A percentile compares a stretch with the other conserved stretches of the same genome.
Evolutionary conservation across 2,329 filamentous ascomycete genomes (phyloP).

Genomic region (Alternaria dauci): DNA sequence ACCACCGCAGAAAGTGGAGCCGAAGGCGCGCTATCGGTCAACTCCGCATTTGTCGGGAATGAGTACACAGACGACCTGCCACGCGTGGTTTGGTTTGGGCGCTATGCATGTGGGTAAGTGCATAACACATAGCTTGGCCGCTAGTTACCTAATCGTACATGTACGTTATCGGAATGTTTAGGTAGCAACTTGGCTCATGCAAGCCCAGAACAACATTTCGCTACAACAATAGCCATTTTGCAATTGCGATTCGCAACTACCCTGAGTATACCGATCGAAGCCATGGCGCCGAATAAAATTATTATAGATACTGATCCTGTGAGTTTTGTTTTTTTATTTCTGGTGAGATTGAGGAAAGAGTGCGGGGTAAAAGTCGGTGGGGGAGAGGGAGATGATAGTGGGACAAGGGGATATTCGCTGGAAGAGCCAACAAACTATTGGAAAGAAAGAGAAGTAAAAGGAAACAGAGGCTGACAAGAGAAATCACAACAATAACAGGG

Average conservation of each 20-base stretch:
- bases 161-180: background rate
- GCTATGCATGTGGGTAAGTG: constrained; percentile 4
- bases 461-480: background rate
- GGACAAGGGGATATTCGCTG: background rate
- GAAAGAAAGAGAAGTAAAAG: background rate
- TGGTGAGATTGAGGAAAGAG: background rate
- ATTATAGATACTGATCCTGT: constrained; percentile 98
- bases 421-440: background rate
- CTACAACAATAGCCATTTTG: no score
- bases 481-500: constrained; percentile 59
- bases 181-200: background rate
- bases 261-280: background rate
- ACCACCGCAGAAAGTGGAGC: constrained; percentile 5
- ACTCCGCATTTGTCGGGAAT: constrained; percentile 19
- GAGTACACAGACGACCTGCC: constrained; percentile 25
- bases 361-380: constrained; percentile 18
- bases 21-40: constrained; percentile 20
- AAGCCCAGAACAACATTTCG: background rate
- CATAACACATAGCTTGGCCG: background rate
- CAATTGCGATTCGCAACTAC: no score
- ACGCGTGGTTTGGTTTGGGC: constrained; percentile 19
- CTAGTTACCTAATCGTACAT: constrained; percentile 36
- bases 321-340: constrained; percentile 31
- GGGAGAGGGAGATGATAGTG: background rate
- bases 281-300: constrained; percentile 64